Evolutionary conservation across 1,284 basidiomycete genomes (phyloP), one percentile per base, ranked within the genome.

Genomic region (Moniliophthora roreri): DNA sequence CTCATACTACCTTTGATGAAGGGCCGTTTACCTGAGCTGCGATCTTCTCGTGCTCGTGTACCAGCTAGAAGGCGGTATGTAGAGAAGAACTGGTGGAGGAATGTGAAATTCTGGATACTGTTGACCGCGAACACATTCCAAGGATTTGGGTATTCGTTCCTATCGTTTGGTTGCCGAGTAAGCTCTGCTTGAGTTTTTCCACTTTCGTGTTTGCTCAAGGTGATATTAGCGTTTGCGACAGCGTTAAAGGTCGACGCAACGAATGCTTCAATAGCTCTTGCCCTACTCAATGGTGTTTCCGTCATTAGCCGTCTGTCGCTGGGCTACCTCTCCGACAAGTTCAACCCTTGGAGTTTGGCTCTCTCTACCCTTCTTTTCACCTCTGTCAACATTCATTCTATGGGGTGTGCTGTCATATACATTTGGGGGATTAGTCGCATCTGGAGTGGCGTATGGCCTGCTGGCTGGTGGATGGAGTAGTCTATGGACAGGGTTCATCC

Each of bases 381-480:
- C 68, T 1, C 37, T 70, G 6, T 58, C 64, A n/a, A 71, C 68
- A 0, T 70, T 74, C 54, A 44, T 75, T n/a, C 58, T 75, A 0
- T 75, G 72, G 73, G 73, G 73, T 15, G 41, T 44, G 3, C 49
- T 70, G 0, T 68, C 72, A 1, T 63, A 65, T 35, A 62, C 63
- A 1, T 62, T 74, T 15, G 64, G 63, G 1, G 72, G 71, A 0
- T 55, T 74, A 1, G 51, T 74, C 1, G 58, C 62, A 0, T 76
- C 72, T 44, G 64, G 68, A 1, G 48, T 74, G 13, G 61, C 57
- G 0, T 71, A 75, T 41, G 74, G 74, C 1, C 58, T 60, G 9
- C 46, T 69, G 0, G 71, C 71, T 0, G 66, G 73, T 3, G 70
- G 72, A 0, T 76, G 70, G 69, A 66, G 62, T 9, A 53, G 52